These are phyloP conservation scores for Castanea sativa DNA, from an alignment of 306 rosid species.

Conservation along the genomic window DNA sequence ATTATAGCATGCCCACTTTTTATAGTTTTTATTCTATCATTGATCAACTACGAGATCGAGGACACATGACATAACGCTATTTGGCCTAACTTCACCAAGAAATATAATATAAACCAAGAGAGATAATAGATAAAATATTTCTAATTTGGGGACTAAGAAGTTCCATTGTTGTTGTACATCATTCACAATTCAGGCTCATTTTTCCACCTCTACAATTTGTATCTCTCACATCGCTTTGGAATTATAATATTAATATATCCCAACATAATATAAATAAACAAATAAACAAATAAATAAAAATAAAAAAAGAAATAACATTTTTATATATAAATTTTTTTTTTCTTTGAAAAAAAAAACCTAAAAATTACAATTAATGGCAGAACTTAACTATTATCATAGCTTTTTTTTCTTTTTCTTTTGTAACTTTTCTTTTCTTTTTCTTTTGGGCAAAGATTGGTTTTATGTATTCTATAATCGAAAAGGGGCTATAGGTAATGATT, in stretches of 20 bases:
- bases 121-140: constrained; percentile 12
- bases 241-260: too few species aligned
- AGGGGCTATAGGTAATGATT: constrained; percentile 1
- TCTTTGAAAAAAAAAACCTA: constrained; percentile 7
- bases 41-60: too few species aligned
- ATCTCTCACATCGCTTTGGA: neutral
- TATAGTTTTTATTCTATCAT: too few species aligned
- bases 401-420: neutral
- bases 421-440: neutral
- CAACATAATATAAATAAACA: neutral
- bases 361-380: constrained; percentile 6
- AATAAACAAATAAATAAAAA: neutral
- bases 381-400: neutral
- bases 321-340: neutral
- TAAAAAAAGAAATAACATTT: neutral
- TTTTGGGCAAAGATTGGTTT: neutral
- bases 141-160: constrained; percentile 15
- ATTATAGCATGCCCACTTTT: too few species aligned
- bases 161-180: neutral
- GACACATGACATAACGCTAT: too few species aligned
- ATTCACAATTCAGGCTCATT: neutral
- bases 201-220: too few species aligned
- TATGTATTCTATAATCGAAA: neutral
- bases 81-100: neutral
- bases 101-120: neutral